Base-by-base conservation (phyloP, 495 filamentous ascomycete species). In the Xylaria curta region DNA sequence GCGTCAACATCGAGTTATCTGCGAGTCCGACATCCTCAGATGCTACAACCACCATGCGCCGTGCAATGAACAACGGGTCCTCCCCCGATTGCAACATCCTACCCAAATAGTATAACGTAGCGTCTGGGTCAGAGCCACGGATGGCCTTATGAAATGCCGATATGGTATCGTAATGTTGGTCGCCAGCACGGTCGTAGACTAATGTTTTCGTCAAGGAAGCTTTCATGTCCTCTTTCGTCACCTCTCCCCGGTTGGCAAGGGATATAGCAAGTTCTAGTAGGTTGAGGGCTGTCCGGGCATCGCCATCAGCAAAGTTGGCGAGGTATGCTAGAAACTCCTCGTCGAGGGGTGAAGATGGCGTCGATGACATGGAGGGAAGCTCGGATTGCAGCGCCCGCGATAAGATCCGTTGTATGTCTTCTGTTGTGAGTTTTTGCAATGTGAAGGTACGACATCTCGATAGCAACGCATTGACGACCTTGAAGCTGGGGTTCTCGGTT, bases 81-180 rank as follows among this genome's bases (percentile, higher is more conserved):
- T 99, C 96, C 49, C 96, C 96, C 1, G 92, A 94, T 72, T 96
- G 90, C n/a, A 99, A 87, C 96, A 99, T 99, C 56, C 96, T 91
- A 3, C 92, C 91, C 7, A 99, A 89, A 79, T 98, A 99, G 82
- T 97, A 98, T 3, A 99, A 85, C 1, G 94, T 86, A 0, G 94
- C 96, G 80, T 98, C 91, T 2, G 95, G 82, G 76, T 96, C 89
- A 66, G 90, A 92, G 26, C 96, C 96, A 21, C 96, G 92, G 36
- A 98, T 88, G 17, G 93, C 94, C 74, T 99, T 99, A 84, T 99
- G 96, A 78, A 99, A 96, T 58, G 96, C 96, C 3, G 93, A 97
- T 75, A 99, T 98, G 62, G 92, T 94, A 77, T 98, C 95, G 80
- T 92, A 99, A 81, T 98, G 96, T 78, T 97, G 92, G 81, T 99